Evolutionary conservation across 306 rosid species (phyloP), one percentile per base, ranked within the genome.

Genomic region (Gynostemma pentaphyllum): DNA sequence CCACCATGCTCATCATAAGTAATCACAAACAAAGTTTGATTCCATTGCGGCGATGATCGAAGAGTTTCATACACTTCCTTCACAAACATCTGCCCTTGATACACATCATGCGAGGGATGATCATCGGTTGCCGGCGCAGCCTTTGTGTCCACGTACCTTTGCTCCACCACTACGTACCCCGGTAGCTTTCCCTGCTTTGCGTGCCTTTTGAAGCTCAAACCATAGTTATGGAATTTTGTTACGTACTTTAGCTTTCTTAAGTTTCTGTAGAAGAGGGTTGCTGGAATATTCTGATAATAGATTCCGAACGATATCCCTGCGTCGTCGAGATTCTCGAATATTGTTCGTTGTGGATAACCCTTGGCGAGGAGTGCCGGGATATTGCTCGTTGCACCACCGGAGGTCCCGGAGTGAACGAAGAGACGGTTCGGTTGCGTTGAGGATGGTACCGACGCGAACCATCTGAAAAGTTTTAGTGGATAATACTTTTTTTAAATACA

Each of bases 1-100:
- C 97, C 97, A 0, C 97, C 97, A 39, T 91, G 97, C 66, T 91
- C 96, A 60, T 91, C 97, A 45, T 91, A 91, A 1, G 96, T 91
- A 45, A 91, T 83, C 34, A 91, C 0, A 0, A 91, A 68, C 23
- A 91, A 56, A 40, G 95, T 87, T 7, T 82, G 34, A 47, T 87
- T 91, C 97, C 97, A 91, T 72, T 80, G 97, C 44, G 92, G 97
- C 69, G 95, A 81, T 0, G 88, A 82, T 81, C 96, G 76, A 36
- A 91, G 66, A 4, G 85, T 74, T 77, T 91, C 96, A 64, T 91
- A 91, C 64, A 87, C 92, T 77, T 87, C 96, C 83, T 91, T 87
- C 57, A 91, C 85, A 14, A 91, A 79, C 89, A 63, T 70, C 61
- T 91, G 97, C 2, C 97, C 96, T 13, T 82, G 68, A 67, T 78